Base-by-base conservation (phyloP, 2,329 filamentous ascomycete species). In the Diaporthe velutina region DNA sequence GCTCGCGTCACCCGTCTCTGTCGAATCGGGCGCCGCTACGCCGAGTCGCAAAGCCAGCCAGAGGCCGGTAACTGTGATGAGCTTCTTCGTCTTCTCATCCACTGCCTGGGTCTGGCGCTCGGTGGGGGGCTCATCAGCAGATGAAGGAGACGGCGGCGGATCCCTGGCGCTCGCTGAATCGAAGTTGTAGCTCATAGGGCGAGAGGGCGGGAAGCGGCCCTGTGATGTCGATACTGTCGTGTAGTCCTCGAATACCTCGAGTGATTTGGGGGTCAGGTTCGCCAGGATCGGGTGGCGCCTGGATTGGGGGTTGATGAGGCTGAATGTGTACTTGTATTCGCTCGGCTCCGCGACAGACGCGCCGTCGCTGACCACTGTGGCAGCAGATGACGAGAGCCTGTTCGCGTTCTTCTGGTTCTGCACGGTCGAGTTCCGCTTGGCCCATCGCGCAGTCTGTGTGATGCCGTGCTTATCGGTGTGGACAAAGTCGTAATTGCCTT, bases 271-370 rank as follows among this genome's bases (percentile, higher is more conserved):
- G 4, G 90, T 92, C 58, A 96, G 86, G 2, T 88, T 90, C 0
- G 93, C 94, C 83, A 96, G 89, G 79, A 96, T 90, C 6, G 94
- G 94, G 80, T 96, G 94, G 17, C 92, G 90, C 45, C 93, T 88
- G 12, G 89, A 90, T 61, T 89, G 88, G 0, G 93, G 90, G 78
- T 93, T 90, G 79, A 96, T 92, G 76, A 95, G 90, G 84, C 93
- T 95, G 81, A 96, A 96, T 12, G 91, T 94, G 85, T 92, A 96
- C 64, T 70, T 73, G 13, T 79, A 79, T 15, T 79, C 78, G 33
- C 70, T 45, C 9, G 77, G 76, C 0, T 80, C 81, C n/a, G 25
- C 17, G 74, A 78, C 78, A 71, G 77, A 70, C 25, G 78, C 17
- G 67, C 70, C 17, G 61, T 48, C 76, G 73, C 76, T 72, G 76